phyloP scores from a whole-genome alignment of 2,329 filamentous ascomycete genomes.

The Venturia oleaginea region DNA sequence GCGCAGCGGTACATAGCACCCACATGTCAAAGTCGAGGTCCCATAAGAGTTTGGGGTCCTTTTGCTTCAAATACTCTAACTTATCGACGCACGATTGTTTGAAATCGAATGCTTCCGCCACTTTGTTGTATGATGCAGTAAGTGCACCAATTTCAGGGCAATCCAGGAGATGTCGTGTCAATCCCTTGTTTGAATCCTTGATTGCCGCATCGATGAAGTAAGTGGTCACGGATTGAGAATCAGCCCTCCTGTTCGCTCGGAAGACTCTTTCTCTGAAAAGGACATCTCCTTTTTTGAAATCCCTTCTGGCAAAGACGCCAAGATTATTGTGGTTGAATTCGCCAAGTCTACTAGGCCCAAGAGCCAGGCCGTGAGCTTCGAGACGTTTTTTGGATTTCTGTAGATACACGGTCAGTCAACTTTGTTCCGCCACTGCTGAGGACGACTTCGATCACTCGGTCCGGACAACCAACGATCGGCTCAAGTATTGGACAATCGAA shows the following conservation, averaged over 20 bases:
- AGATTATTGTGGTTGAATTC: background rate
- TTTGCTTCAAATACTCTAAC: background rate
- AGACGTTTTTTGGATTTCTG: background rate
- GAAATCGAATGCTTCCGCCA: background rate
- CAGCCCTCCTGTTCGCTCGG: background rate
- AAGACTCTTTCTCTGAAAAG: background rate
- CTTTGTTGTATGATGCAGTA: background rate
- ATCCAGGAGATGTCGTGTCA: background rate
- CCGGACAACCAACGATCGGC: too few species aligned
- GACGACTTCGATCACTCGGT: too few species aligned
- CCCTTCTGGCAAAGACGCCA: background rate
- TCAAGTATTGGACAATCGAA: too few species aligned
- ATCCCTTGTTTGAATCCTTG: background rate
- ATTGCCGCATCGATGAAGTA: background rate
- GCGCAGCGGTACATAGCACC: background rate
- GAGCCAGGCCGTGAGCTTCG: background rate
- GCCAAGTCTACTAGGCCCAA: background rate
- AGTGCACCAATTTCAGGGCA: background rate
- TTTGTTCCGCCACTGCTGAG: background rate
- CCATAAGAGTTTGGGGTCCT: background rate
- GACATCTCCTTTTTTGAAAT: background rate
- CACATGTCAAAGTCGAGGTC: background rate
- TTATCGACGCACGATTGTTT: background rate
- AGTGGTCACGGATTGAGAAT: background rate
- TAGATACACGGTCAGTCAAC: too few species aligned